Evolutionary conservation across 73 alveolate genomes (phyloP).

Genomic region (Paramecium caudatum): DNA sequence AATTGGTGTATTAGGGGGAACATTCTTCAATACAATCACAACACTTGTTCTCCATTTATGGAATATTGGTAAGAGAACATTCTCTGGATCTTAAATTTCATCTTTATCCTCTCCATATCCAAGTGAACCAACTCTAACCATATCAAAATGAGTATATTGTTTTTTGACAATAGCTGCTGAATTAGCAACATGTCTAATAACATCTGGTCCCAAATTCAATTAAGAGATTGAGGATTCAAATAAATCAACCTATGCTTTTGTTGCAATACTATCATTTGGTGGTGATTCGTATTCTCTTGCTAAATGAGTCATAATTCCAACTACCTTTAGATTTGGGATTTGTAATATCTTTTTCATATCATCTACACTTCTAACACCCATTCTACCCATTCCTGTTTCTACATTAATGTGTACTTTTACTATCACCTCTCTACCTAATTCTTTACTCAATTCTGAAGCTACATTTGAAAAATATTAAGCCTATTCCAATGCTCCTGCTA

Average conservation of each 20-base stretch:
- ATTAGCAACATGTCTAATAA: constrained; percentile 28
- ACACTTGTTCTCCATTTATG: constrained; percentile 34
- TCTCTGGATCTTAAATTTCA: not conserved
- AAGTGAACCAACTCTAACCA: constrained; percentile 45
- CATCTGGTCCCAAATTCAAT: not conserved
- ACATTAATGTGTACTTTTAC: not conserved
- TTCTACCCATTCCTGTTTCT: constrained; percentile 37
- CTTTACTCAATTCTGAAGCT: not conserved
- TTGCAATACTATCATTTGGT: constrained; percentile 5
- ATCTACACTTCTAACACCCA: not conserved
- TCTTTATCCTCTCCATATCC: constrained; percentile 35
- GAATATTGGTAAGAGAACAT: not conserved
- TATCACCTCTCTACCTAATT: not conserved
- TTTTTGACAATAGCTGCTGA: constrained; percentile 7
- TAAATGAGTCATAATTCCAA: constrained; percentile 38
- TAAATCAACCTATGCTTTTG: constrained; percentile 7
- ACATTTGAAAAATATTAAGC: not conserved
- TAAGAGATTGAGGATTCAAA: not conserved
- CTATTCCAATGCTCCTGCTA: not conserved
- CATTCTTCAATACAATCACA: not conserved
- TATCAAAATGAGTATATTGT: constrained; percentile 11
- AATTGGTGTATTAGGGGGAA: constrained; percentile 26
- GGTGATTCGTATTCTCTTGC: constrained; percentile 37
- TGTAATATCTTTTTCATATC: not conserved
- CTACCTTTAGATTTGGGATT: constrained; percentile 11